Base-by-base conservation (phyloP, 192 early-diverging fungal species). In the Pilobolus umbonatus region DNA sequence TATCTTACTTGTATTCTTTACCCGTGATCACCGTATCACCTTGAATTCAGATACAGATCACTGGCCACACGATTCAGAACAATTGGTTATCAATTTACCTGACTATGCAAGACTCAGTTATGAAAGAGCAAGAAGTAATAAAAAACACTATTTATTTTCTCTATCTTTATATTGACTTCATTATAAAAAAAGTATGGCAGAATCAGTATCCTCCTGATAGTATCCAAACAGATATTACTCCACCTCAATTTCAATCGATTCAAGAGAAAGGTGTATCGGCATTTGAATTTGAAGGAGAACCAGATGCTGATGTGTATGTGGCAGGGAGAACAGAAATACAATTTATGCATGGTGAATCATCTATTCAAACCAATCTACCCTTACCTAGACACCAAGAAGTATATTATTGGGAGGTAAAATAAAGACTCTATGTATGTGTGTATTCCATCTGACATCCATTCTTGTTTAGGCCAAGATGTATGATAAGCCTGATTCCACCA, bases 231-330 rank as follows among this genome's bases (percentile, higher is more conserved):
- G 80, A 87, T 60, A 82, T 91, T 29, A 89, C 87, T 6, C 51
- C 82, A 25, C 83, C 85, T 46, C 89, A 91, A 70, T 80, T 86
- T 63, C 71, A 79, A 43, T 82, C 80, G 24, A 88, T 91, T 60
- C 83, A 86, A 60, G 89, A 91, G 65, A 87, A 87, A 68, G 89
- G 89, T 39, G 89, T 91, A 2, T 80, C 82, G 19, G 89, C 89
- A 11, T 91, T 87, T 84, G 86, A 91, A 72, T 88, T 91, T 76
- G 87, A 84, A 39, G 77, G 85, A 19, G 80, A 82, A 50, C 69
- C 74, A 29, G 75, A 80, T 47, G 71, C 83, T 29, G 83, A 81
- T 38, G 75, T 80, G 15, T 82, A 82, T 69, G 76, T 88, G 15
- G 77, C 83, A 51, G 84, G 80, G 62, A 72, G 85, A 58, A 91